Evolutionary conservation across 345 rosid species (phyloP).

Genomic region (Melaleuca quinquenervia): DNA sequence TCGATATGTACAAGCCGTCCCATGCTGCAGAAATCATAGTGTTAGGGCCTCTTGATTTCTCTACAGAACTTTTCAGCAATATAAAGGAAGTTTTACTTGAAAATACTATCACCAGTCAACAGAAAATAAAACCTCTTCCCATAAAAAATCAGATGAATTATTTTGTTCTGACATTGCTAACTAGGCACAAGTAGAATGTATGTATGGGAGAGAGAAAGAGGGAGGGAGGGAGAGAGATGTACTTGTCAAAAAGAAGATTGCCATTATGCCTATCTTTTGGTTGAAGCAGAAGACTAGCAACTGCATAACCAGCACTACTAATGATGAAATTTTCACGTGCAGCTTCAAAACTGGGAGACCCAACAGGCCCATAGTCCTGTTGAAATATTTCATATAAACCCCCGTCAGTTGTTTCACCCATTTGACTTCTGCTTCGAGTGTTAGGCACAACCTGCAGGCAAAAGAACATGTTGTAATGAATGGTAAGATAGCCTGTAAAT

Average conservation of each 20-base stretch:
- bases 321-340: constrained; percentile 93
- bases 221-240: constrained; percentile 6
- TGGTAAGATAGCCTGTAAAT: background rate
- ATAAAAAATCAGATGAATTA: background rate
- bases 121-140: background rate
- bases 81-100: background rate
- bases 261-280: constrained; percentile 99
- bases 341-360: constrained; percentile 77
- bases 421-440: constrained; percentile 92
- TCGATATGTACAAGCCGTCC: constrained; percentile 98
- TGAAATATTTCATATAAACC: constrained; percentile 97
- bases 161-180: background rate
- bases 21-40: constrained; percentile 28
- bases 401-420: constrained; percentile 99
- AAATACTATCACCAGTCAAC: background rate
- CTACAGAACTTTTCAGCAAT: background rate
- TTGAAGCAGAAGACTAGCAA: constrained; percentile 92
- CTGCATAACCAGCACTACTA: constrained; percentile 99
- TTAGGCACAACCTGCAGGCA: constrained; percentile 78
- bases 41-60: background rate
- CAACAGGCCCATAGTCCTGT: constrained; percentile 94
- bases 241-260: constrained; percentile 96
- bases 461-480: background rate
- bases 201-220: background rate
- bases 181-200: background rate